Evolutionary conservation across 169 alveolate species (phyloP).

Genomic region (Theileria equi): DNA sequence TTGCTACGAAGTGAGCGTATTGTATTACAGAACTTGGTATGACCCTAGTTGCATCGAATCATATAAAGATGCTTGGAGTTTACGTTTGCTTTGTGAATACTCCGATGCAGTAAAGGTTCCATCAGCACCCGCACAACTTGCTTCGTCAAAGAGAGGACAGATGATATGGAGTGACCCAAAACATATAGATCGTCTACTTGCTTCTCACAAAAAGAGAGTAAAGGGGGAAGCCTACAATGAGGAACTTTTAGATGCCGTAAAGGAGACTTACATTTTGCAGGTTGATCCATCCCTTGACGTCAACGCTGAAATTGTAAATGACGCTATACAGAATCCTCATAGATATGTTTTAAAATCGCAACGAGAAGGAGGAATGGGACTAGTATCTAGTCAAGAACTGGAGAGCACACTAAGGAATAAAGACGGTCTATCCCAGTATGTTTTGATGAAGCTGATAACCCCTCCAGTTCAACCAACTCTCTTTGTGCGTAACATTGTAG

Average conservation of each 20-base stretch:
- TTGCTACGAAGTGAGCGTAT: conserved; percentile 39
- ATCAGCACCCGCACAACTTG: conserved; percentile 48
- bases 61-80: conserved; percentile 33
- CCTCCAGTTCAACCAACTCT: conserved; percentile 54
- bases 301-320: conserved; percentile 19
- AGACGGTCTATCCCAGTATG: conserved; percentile 29
- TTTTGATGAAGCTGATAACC: conserved; percentile 41
- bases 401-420: conserved; percentile 1
- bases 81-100: conserved; percentile 26
- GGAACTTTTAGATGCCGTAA: not conserved
- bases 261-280: conserved; percentile 39
- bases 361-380: conserved; percentile 50
- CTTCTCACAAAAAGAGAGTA: conserved; percentile 12
- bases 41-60: conserved; percentile 15
- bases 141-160: conserved; percentile 49
- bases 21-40: conserved; percentile 45
- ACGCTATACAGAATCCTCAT: conserved; percentile 45
- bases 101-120: conserved; percentile 62
- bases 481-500: conserved; percentile 20
- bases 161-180: conserved; percentile 41
- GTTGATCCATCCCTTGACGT: conserved; percentile 56
- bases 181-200: not conserved
- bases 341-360: conserved; percentile 44
- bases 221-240: not conserved
- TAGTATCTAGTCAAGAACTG: conserved; percentile 16